These are phyloP conservation scores for Gossypium arboreum DNA, from an alignment of 345 rosid genomes.

Conservation along the genomic window DNA sequence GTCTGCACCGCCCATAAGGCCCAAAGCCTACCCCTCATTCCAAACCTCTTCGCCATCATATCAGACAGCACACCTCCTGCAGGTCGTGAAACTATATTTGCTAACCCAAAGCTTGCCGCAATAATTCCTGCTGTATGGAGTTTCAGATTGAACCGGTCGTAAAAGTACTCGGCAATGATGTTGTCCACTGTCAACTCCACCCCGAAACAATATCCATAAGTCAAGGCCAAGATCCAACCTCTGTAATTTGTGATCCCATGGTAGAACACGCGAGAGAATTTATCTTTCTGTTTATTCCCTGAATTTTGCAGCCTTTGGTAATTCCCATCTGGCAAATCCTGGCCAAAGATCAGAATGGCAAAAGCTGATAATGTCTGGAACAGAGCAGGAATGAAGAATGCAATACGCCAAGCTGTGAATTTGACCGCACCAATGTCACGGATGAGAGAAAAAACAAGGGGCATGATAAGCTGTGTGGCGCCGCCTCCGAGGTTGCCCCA, in stretches of 20 bases:
- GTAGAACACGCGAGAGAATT: conserved; percentile 42
- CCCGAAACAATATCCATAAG: conserved; percentile 93
- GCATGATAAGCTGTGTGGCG: conserved; percentile 90
- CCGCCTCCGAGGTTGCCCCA: conserved; percentile 98
- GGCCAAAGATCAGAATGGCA: conserved; percentile 62
- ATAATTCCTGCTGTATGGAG: conserved; percentile 82
- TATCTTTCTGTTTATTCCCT: conserved; percentile 63
- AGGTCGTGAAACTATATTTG: conserved; percentile 75
- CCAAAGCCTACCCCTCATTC: conserved; percentile 93
- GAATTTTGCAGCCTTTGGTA: conserved; percentile 49
- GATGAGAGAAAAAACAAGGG: conserved; percentile 53
- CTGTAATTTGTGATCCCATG: conserved; percentile 64
- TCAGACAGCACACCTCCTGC: conserved; percentile 76
- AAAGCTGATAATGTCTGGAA: conserved; percentile 70
- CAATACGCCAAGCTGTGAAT: conserved; percentile 87
- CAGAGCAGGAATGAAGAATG: conserved; percentile 78
- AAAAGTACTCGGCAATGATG: conserved; percentile 81
- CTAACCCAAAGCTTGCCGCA: conserved; percentile 82
- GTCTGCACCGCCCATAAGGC: conserved; percentile 74
- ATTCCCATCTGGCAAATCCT: conserved; percentile 85
- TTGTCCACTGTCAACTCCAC: conserved; percentile 84
- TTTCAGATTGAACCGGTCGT: conserved; percentile 66
- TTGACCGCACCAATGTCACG: conserved; percentile 51
- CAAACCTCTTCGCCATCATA: conserved; percentile 49
- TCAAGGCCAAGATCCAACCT: conserved; percentile 80